Conservation (phyloP, 2,329 filamentous ascomycete genomes). For the Sporothrix pallida region DNA sequence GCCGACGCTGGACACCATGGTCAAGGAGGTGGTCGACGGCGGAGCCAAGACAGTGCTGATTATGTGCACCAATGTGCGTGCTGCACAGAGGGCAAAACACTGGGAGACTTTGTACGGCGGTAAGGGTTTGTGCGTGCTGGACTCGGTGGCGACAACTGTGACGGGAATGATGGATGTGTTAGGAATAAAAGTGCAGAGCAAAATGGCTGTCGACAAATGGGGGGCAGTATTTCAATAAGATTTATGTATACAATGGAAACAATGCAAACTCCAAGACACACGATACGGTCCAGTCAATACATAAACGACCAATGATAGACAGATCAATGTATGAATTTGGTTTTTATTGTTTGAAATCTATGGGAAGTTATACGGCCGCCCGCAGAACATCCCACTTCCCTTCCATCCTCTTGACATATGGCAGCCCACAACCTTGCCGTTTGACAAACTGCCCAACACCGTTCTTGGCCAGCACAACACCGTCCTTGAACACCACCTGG, state of each 20-base stretch:
- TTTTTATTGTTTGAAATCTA: background rate
- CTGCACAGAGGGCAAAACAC: constrained; percentile 46
- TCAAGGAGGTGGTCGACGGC: constrained; percentile 41
- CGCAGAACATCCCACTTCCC: constrained; percentile 29
- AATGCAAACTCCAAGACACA: no score
- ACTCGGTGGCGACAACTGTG: constrained; percentile 51
- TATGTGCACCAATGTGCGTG: constrained; percentile 53
- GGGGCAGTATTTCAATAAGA: background rate
- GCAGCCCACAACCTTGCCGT: constrained; percentile 42
- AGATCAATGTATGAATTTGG: background rate
- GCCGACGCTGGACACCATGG: constrained; percentile 37
- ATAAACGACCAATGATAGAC: background rate
- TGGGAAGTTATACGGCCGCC: constrained; percentile 19
- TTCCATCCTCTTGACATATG: constrained; percentile 24
- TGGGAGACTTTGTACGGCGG: constrained; percentile 47
- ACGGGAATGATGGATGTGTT: constrained; percentile 47
- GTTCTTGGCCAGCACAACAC: constrained; percentile 55
- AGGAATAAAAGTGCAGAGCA: background rate
- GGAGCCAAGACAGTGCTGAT: constrained; percentile 46
- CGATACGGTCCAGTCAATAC: no score
- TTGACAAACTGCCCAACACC: constrained; percentile 56
- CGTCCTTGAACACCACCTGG: constrained; percentile 60
- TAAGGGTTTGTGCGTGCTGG: constrained; percentile 42
- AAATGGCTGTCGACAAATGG: background rate
- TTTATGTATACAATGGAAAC: no score